Base-by-base conservation (phyloP, 441 rosid species). In the Rhodomyrtus psidioides region DNA sequence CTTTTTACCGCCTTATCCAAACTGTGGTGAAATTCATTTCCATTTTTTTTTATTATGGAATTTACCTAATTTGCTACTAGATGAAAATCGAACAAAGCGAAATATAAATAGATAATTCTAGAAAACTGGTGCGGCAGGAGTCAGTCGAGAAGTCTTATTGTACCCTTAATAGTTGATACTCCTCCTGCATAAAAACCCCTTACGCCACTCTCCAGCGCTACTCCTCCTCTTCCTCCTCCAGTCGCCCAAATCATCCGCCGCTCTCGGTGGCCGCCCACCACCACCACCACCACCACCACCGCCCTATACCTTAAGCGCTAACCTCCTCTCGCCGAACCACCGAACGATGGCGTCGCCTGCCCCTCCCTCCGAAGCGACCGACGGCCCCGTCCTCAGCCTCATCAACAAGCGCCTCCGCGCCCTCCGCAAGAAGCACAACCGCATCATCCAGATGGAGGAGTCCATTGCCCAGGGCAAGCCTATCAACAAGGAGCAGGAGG, bases 391-490 rank as follows among this genome's bases (percentile, higher is more conserved):
- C 82, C 90, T 96, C 84, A 92, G 82, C 89, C 89, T 97, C 28
- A 90, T 97, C 91, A 96, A 89, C 96, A 97, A 97, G 87, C 99
- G 99, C 79, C 90, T 96, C 90, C 98, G 99, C 54, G 96, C 95
- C 81, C 97, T 95, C 74, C 95, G 97, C 56, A 96, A 97, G 93
- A 97, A 97, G 62, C 44, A 65, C 88, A 97, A 94, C 90, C 93
- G 99, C n/a, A 97, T 97, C 59, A 10, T 86, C 83, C 97, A 93
- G 84, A 92, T 95, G 98, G 99, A 97, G 85, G 97, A 95, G 82
- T 86, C 98, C 19, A 42, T 93, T 54, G 79, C 96, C 53, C 99
- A 94, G 56, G 99, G 99, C 0, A 97, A 95, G 87, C 39, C 92
- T 81, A 89, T 97, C 90, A 91, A 93, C 93, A 94, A 92, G 86